Evolutionary conservation across 176 grass and related monocot species (phyloP), one percentile per base, ranked within the genome.

Genomic region (Oryza officinalis): DNA sequence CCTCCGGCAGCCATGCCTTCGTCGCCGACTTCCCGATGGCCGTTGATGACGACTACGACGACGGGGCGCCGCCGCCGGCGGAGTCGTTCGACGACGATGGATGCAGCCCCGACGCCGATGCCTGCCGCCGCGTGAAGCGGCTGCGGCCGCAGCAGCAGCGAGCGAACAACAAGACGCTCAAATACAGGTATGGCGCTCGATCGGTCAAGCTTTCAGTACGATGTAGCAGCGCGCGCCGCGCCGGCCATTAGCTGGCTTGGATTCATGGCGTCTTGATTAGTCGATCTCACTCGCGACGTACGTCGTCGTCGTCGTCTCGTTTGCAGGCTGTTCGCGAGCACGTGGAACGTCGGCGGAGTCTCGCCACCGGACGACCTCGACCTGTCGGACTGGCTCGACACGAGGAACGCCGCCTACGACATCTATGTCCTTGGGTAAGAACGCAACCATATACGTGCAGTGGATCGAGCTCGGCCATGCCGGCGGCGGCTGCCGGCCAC

Each of bases 321-420:
- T 1, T 61, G 57, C 66, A 98, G 93, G 84, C 72, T 99, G 40
- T 96, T 99, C 52, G 91, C 91, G 27, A 89, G 93, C 84, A 99
- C 96, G 13, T 99, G 96, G 96, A 99, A 99, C 87, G 93, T 99
- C 27, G 96, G 93, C 77, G 96, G 93, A 54, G 86, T 87, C 32
- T 47, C 65, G 44, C 96, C 96, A 4, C 85, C 87, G 25, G 87
- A 90, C 46, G 89, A 89, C 79, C 77, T 99, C 45, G 81, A 90
- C 87, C 92, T 99, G 86, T 90, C 92, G 38, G 91, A 92, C 57
- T 99, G 96, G 93, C 87, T 99, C 49, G 96, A 92, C 88, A 88
- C 84, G n/a, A 18, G 65, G 52, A 76, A 84, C 82, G 78, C 81
- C 66, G 85, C 89, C 22, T 91, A 94, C 68, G 96, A 96, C 78